These are phyloP conservation scores for Pterula multifida DNA, from an alignment of 1,284 basidiomycete species.

Conservation along the genomic window DNA sequence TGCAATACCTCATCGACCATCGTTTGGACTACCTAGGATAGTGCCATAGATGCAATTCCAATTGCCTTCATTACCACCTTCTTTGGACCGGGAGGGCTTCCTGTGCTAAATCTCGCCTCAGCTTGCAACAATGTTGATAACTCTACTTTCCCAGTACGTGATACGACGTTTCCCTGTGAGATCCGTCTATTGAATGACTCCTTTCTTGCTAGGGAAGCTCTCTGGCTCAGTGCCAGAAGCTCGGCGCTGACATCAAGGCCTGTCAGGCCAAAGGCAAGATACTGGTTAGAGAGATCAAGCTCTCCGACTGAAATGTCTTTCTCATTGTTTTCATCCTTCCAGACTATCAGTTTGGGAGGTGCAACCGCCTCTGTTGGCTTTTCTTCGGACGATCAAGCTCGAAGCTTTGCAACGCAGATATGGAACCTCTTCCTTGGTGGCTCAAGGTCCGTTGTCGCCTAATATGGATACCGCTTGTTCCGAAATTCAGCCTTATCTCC, in stretches of 20 bases:
- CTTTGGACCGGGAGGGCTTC: conserved; percentile 40
- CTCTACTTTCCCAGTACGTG: conserved; percentile 25
- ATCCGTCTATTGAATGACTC: not conserved
- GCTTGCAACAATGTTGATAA: conserved; percentile 33
- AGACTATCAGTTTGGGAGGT: conserved; percentile 50
- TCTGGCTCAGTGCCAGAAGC: conserved; percentile 42
- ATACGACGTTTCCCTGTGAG: not conserved
- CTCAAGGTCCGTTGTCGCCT: conserved; percentile 21
- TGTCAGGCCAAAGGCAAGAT: conserved; percentile 58
- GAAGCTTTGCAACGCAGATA: conserved; percentile 40
- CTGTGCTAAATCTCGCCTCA: conserved; percentile 47
- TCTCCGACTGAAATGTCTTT: conserved; percentile 15
- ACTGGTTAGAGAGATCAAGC: not conserved
- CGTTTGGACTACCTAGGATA: conserved; percentile 21
- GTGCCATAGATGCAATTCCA: conserved; percentile 40
- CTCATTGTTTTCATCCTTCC: not conserved
- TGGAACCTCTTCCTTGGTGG: conserved; percentile 62
- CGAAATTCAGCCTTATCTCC: not conserved
- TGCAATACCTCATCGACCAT: not conserved
- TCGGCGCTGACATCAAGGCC: conserved; percentile 41
- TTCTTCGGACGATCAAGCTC: conserved; percentile 37
- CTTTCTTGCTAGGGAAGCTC: conserved; percentile 25
- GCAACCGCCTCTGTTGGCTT: conserved; percentile 42
- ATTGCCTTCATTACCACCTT: conserved; percentile 50
- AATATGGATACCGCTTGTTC: not conserved